A percentile compares a stretch with the other conserved stretches of the same genome.
Conservation (phyloP, 2,329 filamentous ascomycete species). For the Xylariaceae sp. region DNA sequence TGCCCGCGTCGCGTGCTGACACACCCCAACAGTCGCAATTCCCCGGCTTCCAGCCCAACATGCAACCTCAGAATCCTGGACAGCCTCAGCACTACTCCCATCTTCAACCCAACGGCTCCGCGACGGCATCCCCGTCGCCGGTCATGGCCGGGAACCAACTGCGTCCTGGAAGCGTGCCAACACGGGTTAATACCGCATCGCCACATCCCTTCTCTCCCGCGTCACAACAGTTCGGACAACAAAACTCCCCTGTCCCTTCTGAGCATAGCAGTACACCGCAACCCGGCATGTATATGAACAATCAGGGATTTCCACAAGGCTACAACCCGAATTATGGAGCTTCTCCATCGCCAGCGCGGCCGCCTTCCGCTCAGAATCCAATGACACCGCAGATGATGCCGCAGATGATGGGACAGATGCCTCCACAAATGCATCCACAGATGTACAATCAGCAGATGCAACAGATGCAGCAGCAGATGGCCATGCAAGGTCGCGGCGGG, state of each 20-base stretch:
- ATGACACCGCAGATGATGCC: constrained; percentile 56
- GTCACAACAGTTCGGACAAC: constrained; percentile 66
- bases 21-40: constrained; percentile 80
- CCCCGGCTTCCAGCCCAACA: constrained; percentile 63
- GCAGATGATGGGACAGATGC: constrained; percentile 42
- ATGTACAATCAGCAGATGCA: constrained; percentile 48
- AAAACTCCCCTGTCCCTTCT: constrained; percentile 73
- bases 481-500: constrained; percentile 43
- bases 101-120: constrained; percentile 74
- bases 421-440: constrained; percentile 39
- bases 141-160: constrained; percentile 78
- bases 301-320: constrained; percentile 52
- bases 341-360: constrained; percentile 53
- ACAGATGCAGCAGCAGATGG: constrained; percentile 44
- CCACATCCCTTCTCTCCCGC: constrained; percentile 86
- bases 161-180: constrained; percentile 67
- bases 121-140: constrained; percentile 86
- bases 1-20: constrained; percentile 83
- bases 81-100: constrained; percentile 76
- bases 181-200: constrained; percentile 85
- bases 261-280: constrained; percentile 75
- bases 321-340: constrained; percentile 60
- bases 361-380: constrained; percentile 53
- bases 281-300: constrained; percentile 66
- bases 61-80: constrained; percentile 59